Base-by-base conservation (phyloP, 768 basidiomycete species). In the Galerina marginata region DNA sequence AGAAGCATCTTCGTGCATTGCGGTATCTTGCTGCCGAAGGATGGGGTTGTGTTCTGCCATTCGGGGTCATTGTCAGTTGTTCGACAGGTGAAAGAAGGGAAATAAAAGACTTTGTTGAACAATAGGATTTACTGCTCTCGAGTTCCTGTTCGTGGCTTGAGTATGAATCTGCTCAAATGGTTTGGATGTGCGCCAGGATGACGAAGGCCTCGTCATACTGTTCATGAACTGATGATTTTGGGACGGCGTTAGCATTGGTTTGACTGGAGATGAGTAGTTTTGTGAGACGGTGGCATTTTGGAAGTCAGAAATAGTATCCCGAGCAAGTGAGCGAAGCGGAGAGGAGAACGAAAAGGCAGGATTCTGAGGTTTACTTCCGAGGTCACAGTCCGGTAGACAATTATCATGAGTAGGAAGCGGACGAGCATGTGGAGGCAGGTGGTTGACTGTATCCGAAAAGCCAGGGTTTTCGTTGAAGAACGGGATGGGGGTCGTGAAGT, bases 291-390 rank as follows among this genome's bases (percentile, higher is more conserved):
- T 26, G 38, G 25, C 29, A 16, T 5, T 46, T 14, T 4, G 16
- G 62, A 55, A 43, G 40, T 33, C 29, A 59, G 16, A 23, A 60
- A 26, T 26, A 42, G 20, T 10, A 23, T 10, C 9, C 15, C 33
- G 20, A 33, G 25, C 38, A n/a, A 29, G 25, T 10, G 44, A 52
- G 43, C 12, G 47, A 26, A 40, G 48, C 25, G 65, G 62, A 61
- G 56, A 60, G 15, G 65, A 66, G 14, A 55, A 58, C 2, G 62
- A 54, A 11, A 42, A 16, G 9, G 16, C 15, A 4, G 40, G 14
- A 29, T 37, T 58, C 49, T 29, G 43, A 14, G 29, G 29, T 33
- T 33, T 33, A 33, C 7, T 42, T 58, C 33, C 11, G n/a, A 40
- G 55, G n/a, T 26, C 44, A 16, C 14, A 14, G 10, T 33, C 25